Evolutionary conservation across 2,329 filamentous ascomycete genomes (phyloP), one percentile per base, ranked within the genome.

Genomic region (Aspergillus arachidicola): DNA sequence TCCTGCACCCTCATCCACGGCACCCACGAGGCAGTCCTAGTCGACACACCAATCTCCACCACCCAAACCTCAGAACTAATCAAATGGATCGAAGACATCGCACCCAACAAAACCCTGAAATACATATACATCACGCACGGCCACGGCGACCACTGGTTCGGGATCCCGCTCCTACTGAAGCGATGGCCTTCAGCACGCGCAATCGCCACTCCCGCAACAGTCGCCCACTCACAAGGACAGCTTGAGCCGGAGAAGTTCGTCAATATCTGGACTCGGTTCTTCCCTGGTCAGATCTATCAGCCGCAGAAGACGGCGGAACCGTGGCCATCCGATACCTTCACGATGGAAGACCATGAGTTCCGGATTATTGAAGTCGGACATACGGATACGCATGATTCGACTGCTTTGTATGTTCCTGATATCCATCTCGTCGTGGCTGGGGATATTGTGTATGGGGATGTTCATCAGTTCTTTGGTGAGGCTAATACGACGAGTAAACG

Each of bases 101-200:
- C 73, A 3, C 69, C 71, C 0, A 60, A 58, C 11, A 73, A 72
- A 21, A 68, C 68, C 4, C 68, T 81, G 0, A 64, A 63, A 4
- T 75, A 75, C 41, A 76, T 81, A 34, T 81, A 80, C 68, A 76
- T 80, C 57, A 81, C 79, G 1, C 79, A 81, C 59, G 78, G 76
- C 12, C 79, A 82, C 60, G 79, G 72, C 16, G 79, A 81, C 65
- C 79, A 82, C 65, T 81, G 71, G 64, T 77, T 80, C 58, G 76
- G 77, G 51, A 61, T 76, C 16, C 61, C 73, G 0, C 55, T 69
- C 10, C 59, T 81, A 4, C 30, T 68, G 2, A 62, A 71, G 26
- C 69, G 69, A 1, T 81, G 75, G 38, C 77, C 79, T 0, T 48
- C 62, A 0, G 61, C 62, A 0, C 45, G 41, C 2, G 54, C 59